Base-by-base conservation (phyloP, 176 grass and related monocot species). In the Aegilops umbellulata region DNA sequence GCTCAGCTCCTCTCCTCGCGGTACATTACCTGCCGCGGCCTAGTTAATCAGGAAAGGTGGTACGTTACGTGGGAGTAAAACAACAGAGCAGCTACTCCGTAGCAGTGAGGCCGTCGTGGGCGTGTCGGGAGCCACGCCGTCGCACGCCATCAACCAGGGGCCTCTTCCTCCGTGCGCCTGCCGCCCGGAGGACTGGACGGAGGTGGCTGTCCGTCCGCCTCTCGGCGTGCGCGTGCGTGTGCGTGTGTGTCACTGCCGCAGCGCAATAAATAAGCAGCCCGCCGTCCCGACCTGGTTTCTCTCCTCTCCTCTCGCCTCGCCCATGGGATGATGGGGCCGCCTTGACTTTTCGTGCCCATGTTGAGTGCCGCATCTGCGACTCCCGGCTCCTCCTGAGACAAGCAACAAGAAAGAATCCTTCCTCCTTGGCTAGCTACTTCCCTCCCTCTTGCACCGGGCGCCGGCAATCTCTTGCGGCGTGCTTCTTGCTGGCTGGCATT, bases 181-280 rank as follows among this genome's bases (percentile, higher is more conserved):
- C 49, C 47, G 47, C 15, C 23, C 23, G 64, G 27, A 8, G 53
- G 53, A 57, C 47, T 47, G 30, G 66, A 42, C 72, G 72, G 84
- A 82, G 72, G 55, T 35, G 79, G 39, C 70, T 38, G 78, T 42
- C 69, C 5, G 46, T 46, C 68, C 74, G 46, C 68, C 68, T 80
- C 87, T 36, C 20, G 7, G 81, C 87, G 75, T 74, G 69, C 77
- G 68, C 65, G 79, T 46, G 44, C 27, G 35, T 36, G 35, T n/a
- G 80, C 20, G 64, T 8, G 74, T 38, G 78, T 74, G 84, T 65
- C 74, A 41, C 84, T 86, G 73, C 79, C 72, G 60, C 69, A 7
- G 79, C 74, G 74, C 60, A 84, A 90, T 90, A 90, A 90, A 90
- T 90, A 86, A 72, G 32, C 9, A 79, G 65, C 75, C 42, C 74